phyloP scores from a whole-genome alignment of 1,284 basidiomycete genomes.

The Cutaneotrichosporon sp. region DNA sequence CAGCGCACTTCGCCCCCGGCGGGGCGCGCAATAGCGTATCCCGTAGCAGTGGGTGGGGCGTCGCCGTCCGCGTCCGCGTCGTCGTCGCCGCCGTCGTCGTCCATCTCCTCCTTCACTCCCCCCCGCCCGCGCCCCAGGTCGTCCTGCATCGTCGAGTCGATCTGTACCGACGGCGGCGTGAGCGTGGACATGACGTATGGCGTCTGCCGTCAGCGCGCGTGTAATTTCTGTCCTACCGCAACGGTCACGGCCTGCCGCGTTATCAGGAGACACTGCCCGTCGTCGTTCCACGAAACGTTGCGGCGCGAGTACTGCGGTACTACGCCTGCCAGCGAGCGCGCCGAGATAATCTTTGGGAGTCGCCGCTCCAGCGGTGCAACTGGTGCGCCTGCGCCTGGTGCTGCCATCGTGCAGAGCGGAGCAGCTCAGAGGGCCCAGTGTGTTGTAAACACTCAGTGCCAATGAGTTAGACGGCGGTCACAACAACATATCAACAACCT shows the following conservation, averaged over 20 bases:
- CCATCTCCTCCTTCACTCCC: conserved; percentile 4
- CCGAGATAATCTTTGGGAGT: conserved; percentile 4
- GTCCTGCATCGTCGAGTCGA: conserved; percentile 19
- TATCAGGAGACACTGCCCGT: conserved; percentile 39
- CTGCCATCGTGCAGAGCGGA: too few species aligned
- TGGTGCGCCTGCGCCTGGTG: too few species aligned
- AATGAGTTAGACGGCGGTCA: too few species aligned
- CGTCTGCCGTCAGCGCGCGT: conserved; percentile 22
- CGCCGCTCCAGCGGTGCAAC: neutral
- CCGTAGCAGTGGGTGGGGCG: neutral
- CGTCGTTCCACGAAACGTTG: conserved; percentile 32
- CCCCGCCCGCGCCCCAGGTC: conserved; percentile 1
- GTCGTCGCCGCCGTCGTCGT: conserved; percentile 10
- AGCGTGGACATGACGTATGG: conserved; percentile 29
- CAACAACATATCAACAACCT: too few species aligned
- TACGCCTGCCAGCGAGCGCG: conserved; percentile 6
- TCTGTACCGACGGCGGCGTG: conserved; percentile 23
- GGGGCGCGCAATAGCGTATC: conserved; percentile 17
- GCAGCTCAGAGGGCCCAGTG: too few species aligned
- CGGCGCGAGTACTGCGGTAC: neutral
- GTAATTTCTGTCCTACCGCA: conserved; percentile 10
- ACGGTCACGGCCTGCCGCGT: conserved; percentile 28
- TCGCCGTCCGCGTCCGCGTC: conserved; percentile 9
- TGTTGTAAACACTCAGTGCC: too few species aligned
- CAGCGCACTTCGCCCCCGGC: conserved; percentile 30